A percentile compares a stretch with the other conserved stretches of the same genome.
phyloP scores from a whole-genome alignment of 2,329 filamentous ascomycete species.

The Fusarium sp. region DNA sequence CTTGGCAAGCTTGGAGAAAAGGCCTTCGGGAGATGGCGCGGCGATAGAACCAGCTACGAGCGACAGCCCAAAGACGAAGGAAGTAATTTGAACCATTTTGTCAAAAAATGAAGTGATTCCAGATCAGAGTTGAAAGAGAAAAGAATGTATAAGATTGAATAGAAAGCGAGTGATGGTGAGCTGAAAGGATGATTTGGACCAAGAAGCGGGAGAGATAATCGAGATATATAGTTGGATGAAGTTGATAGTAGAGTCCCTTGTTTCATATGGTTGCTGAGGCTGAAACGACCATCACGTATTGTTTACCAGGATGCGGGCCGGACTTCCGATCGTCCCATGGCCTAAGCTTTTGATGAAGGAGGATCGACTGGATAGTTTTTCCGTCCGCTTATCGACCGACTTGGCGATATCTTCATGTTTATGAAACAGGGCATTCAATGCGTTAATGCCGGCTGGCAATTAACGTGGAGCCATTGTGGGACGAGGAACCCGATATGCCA shows the following conservation, averaged over 20 bases:
- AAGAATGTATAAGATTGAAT: conserved; percentile 28
- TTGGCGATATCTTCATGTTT: conserved; percentile 26
- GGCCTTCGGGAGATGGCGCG: conserved; percentile 30
- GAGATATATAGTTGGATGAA: conserved; percentile 3
- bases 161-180: conserved; percentile 23
- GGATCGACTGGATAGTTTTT: conserved; percentile 36
- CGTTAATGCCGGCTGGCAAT: conserved; percentile 4
- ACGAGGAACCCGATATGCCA: conserved; percentile 11
- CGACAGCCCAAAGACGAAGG: conserved; percentile 44
- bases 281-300: conserved; percentile 37
- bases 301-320: conserved; percentile 20
- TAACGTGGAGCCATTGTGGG: conserved; percentile 1
- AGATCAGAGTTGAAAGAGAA: conserved; percentile 11
- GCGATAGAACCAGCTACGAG: conserved; percentile 40
- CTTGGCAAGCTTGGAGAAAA: conserved; percentile 47
- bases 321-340: conserved; percentile 21
- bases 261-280: conserved; percentile 26
- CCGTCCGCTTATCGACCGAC: conserved; percentile 35
- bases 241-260: not conserved
- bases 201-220: not conserved
- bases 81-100: conserved; percentile 43
- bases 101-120: conserved; percentile 24
- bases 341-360: conserved; percentile 36
- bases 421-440: conserved; percentile 7
- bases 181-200: not conserved